These are phyloP conservation scores for Coemansia sp. DNA, from an alignment of 192 early-diverging fungal genomes.

Conservation along the genomic window DNA sequence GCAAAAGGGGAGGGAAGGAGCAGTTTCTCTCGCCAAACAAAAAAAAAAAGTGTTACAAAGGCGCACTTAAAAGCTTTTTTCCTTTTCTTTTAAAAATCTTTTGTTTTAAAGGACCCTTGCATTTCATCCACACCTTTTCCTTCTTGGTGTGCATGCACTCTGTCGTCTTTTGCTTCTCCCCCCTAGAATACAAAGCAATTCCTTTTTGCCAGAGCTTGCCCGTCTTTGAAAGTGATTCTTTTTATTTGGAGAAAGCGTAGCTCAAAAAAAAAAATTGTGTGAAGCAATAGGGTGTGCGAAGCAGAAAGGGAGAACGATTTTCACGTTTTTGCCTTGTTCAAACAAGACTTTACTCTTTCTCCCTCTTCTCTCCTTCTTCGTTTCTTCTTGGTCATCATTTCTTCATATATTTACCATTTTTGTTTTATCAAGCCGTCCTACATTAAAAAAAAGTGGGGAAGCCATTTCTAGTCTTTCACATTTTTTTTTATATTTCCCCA, in stretches of 20 bases:
- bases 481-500: background rate
- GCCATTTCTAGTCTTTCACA: too few species aligned
- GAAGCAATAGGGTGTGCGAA: background rate
- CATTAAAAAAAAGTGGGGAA: too few species aligned
- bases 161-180: background rate
- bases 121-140: background rate
- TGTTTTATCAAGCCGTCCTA: background rate
- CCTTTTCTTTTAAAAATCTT: background rate
- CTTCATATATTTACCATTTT: background rate
- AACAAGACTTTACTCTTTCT: constrained; percentile 15
- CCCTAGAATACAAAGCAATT: background rate
- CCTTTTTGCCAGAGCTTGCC: too few species aligned
- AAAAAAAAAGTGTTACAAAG: background rate
- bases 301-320: background rate
- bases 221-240: background rate
- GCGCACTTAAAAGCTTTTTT: background rate
- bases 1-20: background rate
- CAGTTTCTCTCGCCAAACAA: background rate
- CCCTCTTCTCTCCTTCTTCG: background rate
- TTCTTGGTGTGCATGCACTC: background rate
- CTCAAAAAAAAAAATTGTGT: background rate
- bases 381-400: constrained; percentile 10
- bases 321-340: constrained; percentile 9
- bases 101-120: background rate
- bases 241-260: constrained; percentile 10